phyloP scores from a whole-genome alignment of 768 basidiomycete species.

The Zangia roseola region DNA sequence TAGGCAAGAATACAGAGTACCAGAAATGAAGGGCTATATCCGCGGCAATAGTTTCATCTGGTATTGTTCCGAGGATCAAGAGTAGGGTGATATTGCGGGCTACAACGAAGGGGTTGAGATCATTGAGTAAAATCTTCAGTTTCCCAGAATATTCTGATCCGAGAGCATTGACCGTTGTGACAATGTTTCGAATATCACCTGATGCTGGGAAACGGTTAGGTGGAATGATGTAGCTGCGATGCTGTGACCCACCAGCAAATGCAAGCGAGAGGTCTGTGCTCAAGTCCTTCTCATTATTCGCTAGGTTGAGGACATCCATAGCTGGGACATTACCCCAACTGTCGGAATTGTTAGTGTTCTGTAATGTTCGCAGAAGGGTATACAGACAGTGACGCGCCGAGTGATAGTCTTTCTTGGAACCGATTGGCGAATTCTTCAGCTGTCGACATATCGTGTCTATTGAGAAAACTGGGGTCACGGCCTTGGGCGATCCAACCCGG shows the following conservation, averaged over 20 bases:
- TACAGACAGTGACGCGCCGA: constrained; percentile 26
- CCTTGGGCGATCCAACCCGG: constrained; percentile 22
- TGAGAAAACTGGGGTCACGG: constrained; percentile 23
- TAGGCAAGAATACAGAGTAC: constrained; percentile 45
- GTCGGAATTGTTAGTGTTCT: neutral
- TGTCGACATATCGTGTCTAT: constrained; percentile 1
- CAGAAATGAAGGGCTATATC: constrained; percentile 49
- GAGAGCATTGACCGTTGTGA: constrained; percentile 43
- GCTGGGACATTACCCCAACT: constrained; percentile 39
- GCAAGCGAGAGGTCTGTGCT: constrained; percentile 23
- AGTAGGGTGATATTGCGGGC: constrained; percentile 44
- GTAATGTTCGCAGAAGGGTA: neutral
- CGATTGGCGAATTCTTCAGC: constrained; percentile 8
- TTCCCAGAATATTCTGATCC: constrained; percentile 41
- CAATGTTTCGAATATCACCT: constrained; percentile 46
- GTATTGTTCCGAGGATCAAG: constrained; percentile 37
- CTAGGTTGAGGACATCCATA: constrained; percentile 30
- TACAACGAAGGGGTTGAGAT: constrained; percentile 29
- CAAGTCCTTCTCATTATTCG: constrained; percentile 20
- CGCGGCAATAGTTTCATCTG: constrained; percentile 34
- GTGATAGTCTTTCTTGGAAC: constrained; percentile 26
- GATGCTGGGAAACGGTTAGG: constrained; percentile 36
- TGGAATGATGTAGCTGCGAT: neutral
- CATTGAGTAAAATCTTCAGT: constrained; percentile 43
- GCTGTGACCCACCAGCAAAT: constrained; percentile 21